Evolutionary conservation across 2,329 filamentous ascomycete species (phyloP).

Genomic region (Diplodia corticola): DNA sequence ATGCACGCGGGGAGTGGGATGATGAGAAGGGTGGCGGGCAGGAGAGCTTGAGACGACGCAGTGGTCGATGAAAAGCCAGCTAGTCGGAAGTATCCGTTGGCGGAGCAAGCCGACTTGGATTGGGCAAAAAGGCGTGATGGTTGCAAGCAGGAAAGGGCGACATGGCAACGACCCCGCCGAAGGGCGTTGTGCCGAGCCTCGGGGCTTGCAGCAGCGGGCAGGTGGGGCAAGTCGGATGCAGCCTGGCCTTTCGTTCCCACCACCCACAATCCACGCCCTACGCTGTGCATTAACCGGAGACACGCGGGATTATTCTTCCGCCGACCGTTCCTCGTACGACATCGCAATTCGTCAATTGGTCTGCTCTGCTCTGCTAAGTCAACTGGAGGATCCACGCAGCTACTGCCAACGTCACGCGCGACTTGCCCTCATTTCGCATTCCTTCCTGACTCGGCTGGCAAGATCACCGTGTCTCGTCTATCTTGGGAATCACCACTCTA

Average conservation of each 20-base stretch:
- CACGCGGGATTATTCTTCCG: constrained; percentile 16
- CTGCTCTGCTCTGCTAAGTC: background rate
- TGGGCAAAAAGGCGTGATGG: background rate
- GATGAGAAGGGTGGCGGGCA: background rate
- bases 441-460: background rate
- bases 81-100: background rate
- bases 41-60: background rate
- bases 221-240: background rate
- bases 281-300: background rate
- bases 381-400: background rate
- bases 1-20: background rate
- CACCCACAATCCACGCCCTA: background rate
- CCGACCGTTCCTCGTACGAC: background rate
- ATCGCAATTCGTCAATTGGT: background rate
- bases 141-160: background rate
- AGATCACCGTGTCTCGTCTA: background rate
- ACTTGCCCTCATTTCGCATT: background rate
- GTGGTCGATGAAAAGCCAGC: background rate
- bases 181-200: constrained; percentile 8
- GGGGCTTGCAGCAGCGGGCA: background rate
- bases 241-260: background rate
- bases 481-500: background rate
- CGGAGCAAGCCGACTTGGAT: background rate
- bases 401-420: background rate
- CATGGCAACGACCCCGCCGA: background rate